Evolutionary conservation across 208 protist species (phyloP).

Genomic region (Leptomonas seymouri): DNA sequence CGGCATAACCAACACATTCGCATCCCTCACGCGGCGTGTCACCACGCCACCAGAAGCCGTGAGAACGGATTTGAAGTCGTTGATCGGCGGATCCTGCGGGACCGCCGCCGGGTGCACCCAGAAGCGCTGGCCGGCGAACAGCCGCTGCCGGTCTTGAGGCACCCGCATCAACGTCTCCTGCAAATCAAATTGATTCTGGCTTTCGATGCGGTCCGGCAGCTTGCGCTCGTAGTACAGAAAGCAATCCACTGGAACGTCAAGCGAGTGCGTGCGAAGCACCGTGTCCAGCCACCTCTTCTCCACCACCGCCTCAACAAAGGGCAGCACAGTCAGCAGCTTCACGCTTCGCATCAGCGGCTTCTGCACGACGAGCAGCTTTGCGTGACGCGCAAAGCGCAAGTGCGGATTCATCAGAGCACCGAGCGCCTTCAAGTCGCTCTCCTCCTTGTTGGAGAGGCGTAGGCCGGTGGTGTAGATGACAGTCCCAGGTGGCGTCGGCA

Average conservation of each 20-base stretch:
- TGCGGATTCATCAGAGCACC: constrained; percentile 61
- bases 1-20: constrained; percentile 57
- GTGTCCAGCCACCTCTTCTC: constrained; percentile 55
- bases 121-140: constrained; percentile 48
- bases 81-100: constrained; percentile 70
- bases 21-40: constrained; percentile 21
- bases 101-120: constrained; percentile 60
- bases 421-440: constrained; percentile 24
- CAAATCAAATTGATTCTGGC: constrained; percentile 59
- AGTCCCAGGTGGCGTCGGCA: background rate
- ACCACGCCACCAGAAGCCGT: constrained; percentile 59
- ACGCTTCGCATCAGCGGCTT: constrained; percentile 71
- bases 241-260: constrained; percentile 12
- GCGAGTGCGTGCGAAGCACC: constrained; percentile 32
- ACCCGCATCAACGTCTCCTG: constrained; percentile 32
- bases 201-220: constrained; percentile 55
- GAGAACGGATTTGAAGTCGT: constrained; percentile 69
- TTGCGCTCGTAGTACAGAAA: constrained; percentile 40
- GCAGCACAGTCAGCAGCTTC: constrained; percentile 75
- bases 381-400: constrained; percentile 34
- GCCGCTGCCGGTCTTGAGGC: constrained; percentile 37
- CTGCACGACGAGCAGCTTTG: constrained; percentile 49
- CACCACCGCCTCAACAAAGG: constrained; percentile 54
- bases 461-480: constrained; percentile 78
- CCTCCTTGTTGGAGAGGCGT: constrained; percentile 35